Base-by-base conservation (phyloP, 768 basidiomycete species). In the Termitomyces bulborhizus region DNA sequence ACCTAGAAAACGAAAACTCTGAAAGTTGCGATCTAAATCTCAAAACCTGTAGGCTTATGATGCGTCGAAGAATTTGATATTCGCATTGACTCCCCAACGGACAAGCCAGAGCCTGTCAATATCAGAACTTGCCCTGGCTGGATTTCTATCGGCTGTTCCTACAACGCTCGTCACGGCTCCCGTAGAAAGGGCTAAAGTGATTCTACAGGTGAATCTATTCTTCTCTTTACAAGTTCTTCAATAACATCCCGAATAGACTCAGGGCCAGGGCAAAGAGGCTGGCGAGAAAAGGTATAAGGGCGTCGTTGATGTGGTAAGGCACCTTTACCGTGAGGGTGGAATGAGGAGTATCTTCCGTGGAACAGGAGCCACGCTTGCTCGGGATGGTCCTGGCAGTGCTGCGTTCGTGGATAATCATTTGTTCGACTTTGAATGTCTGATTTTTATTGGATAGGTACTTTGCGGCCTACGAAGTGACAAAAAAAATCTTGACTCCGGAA, bases 321-420 rank as follows among this genome's bases (percentile, higher is more conserved):
- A 93, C 64, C 76, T 98, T 18, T 98, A 99, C 76, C 84, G 80
- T 58, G 95, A 98, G 73, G 97, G 97, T 27, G 97, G 97, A 40
- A 56, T 98, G 18, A 81, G 81, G 59, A 93, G 91, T 65, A 90
- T 99, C 57, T 98, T 88, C 74, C 82, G 96, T 59, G 97, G 97
- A 42, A 90, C 94, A 3, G 78, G 79, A 54, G 97, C 97, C n/a
- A 99, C 97, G 0, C 74, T 99, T 13, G 90, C 87, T 42, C 82
- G 97, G 56, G 97, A 99, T 70, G 95, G 93, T 40, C 97, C 97
- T 0, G 97, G 97, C 46, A 93, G 89, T 67, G 97, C 97, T 59
- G 95, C 90, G 88, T 97, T 73, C 66, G 92, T 78, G 40, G 21
- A 31, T 45, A 60, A 46, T 52, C 42, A 11, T 43, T 12, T 7